Conservation (phyloP, 2,329 filamentous ascomycete species). For the Colletotrichum sp. region DNA sequence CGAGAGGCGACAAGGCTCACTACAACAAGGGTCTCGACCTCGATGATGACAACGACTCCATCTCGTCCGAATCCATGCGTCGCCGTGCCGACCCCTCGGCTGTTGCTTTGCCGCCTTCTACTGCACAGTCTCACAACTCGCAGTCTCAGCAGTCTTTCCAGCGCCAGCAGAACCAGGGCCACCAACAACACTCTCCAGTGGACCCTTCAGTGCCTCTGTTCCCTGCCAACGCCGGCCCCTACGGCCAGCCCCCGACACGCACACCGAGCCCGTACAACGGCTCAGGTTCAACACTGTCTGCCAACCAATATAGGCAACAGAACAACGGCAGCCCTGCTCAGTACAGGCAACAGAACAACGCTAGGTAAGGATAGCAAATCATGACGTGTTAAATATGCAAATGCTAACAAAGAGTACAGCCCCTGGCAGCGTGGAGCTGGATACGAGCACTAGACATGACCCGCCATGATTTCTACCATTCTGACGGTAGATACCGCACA, state of each 20-base stretch:
- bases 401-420: slow-evolving; percentile 31
- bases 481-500: neutral
- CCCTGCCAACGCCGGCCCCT: slow-evolving; percentile 34
- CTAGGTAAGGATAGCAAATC: slow-evolving; percentile 33
- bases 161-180: slow-evolving; percentile 22
- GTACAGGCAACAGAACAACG: slow-evolving; percentile 41
- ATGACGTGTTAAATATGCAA: neutral
- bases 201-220: slow-evolving; percentile 49
- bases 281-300: slow-evolving; percentile 32
- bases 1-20: slow-evolving; percentile 73
- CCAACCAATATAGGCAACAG: slow-evolving; percentile 30
- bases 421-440: slow-evolving; percentile 52
- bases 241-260: slow-evolving; percentile 30
- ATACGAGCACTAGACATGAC: slow-evolving; percentile 38
- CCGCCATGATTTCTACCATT: neutral
- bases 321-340: slow-evolving; percentile 37
- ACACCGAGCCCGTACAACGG: slow-evolving; percentile 40
- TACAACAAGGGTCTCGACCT: slow-evolving; percentile 43
- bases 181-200: slow-evolving; percentile 40
- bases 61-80: slow-evolving; percentile 42
- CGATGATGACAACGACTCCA: slow-evolving; percentile 47
- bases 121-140: slow-evolving; percentile 6
- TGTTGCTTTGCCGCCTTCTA: slow-evolving; percentile 31
- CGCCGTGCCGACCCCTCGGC: slow-evolving; percentile 33
- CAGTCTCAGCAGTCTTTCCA: slow-evolving; percentile 29